These are phyloP conservation scores for Annulohypoxylon truncatum DNA, from an alignment of 2,329 filamentous ascomycete genomes.

Conservation along the genomic window DNA sequence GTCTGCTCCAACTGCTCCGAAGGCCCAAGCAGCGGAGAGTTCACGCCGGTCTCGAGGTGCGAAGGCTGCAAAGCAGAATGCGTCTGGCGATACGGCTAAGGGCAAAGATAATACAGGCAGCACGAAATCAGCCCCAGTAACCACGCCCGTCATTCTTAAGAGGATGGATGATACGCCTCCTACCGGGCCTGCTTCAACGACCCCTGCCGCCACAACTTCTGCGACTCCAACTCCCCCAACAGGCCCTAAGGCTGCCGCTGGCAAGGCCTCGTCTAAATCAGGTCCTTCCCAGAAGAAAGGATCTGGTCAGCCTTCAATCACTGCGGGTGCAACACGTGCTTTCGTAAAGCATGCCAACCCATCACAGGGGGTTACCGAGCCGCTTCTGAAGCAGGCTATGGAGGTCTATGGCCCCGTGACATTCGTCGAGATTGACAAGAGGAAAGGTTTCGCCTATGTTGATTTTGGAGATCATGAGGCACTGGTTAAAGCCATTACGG, in stretches of 20 bases:
- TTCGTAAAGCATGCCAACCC: conserved; percentile 88
- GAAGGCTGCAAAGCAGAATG: conserved; percentile 51
- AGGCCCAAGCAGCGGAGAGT: conserved; percentile 51
- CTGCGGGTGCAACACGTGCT: conserved; percentile 69
- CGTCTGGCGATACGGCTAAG: conserved; percentile 45
- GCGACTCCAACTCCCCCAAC: conserved; percentile 51
- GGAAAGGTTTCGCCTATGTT: conserved; percentile 94
- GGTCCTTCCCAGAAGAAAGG: conserved; percentile 50
- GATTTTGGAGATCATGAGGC: conserved; percentile 81
- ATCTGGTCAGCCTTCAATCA: conserved; percentile 46
- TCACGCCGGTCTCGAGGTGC: conserved; percentile 48
- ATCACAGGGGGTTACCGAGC: conserved; percentile 90
- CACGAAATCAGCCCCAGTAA: conserved; percentile 45
- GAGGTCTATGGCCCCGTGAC: conserved; percentile 78
- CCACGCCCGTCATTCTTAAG: conserved; percentile 48
- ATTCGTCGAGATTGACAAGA: conserved; percentile 91
- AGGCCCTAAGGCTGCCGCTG: conserved; percentile 44
- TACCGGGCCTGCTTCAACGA: conserved; percentile 36
- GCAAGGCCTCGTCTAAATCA: conserved; percentile 42
- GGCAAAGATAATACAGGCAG: conserved; percentile 43
- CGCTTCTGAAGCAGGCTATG: conserved; percentile 79
- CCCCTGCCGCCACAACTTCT: conserved; percentile 45
- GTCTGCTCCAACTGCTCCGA: conserved; percentile 47
- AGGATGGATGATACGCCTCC: conserved; percentile 43
- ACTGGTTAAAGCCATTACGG: conserved; percentile 81